Percentiles rank a stretch among this genome's conserved stretches.
phyloP scores from a whole-genome alignment of 2,329 filamentous ascomycete species.

The Neocatenulostroma microsporum region DNA sequence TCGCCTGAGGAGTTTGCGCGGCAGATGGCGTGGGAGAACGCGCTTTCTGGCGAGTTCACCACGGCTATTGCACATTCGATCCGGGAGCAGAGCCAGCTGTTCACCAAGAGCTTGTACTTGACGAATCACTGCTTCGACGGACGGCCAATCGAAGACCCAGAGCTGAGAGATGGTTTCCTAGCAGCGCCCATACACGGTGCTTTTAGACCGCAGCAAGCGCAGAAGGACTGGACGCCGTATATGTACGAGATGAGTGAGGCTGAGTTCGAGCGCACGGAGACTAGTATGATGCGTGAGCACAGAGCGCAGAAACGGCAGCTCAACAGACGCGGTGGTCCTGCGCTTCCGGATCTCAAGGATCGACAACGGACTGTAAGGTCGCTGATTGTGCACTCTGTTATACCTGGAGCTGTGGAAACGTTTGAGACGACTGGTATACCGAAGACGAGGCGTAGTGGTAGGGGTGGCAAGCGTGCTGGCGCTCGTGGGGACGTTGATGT shows the following conservation, averaged over 20 bases:
- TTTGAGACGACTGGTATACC: constrained; percentile 82
- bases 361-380: constrained; percentile 88
- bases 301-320: constrained; percentile 90
- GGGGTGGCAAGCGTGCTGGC: constrained; percentile 48
- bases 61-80: constrained; percentile 98
- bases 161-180: constrained; percentile 77
- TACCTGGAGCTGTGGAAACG: constrained; percentile 73
- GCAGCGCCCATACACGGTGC: constrained; percentile 73
- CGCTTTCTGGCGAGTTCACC: constrained; percentile 88
- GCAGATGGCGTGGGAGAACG: constrained; percentile 82
- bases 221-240: constrained; percentile 89
- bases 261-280: constrained; percentile 82
- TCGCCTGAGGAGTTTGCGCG: constrained; percentile 90
- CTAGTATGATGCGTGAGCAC: constrained; percentile 89
- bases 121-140: constrained; percentile 93
- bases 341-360: constrained; percentile 92
- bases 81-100: constrained; percentile 88
- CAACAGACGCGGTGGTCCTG: constrained; percentile 84
- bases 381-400: constrained; percentile 80
- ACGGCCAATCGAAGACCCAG: constrained; percentile 82
- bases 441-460: constrained; percentile 49
- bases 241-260: constrained; percentile 89
- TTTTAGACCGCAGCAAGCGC: constrained; percentile 83
- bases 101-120: constrained; percentile 87
- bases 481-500: constrained; percentile 52